phyloP scores from a whole-genome alignment of 257 asterid species.

The Primulina huaijiensis region DNA sequence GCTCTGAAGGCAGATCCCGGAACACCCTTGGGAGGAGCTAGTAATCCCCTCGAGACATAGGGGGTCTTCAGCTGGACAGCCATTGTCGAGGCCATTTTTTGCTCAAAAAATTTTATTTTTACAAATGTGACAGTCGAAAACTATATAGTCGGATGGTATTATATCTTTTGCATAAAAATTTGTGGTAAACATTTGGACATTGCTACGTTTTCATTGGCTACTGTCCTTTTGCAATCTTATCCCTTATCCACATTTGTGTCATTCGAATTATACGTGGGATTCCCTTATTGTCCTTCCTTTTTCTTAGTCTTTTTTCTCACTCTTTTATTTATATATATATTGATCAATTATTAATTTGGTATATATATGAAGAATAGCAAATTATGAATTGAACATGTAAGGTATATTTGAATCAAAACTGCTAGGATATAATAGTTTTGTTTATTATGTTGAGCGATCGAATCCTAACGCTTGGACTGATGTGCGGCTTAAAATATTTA shows the following conservation, averaged over 20 bases:
- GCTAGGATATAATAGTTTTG: too few relatives aligned
- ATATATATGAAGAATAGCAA: too few relatives aligned
- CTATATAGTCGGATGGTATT: slow-evolving; percentile 9
- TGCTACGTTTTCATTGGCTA: slow-evolving; percentile 45
- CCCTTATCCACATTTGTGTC: slow-evolving; percentile 52
- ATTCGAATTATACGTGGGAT: not conserved
- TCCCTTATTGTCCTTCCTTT: not conserved
- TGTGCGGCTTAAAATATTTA: too few relatives aligned
- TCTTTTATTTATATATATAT: too few relatives aligned
- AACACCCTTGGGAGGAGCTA: slow-evolving; percentile 70
- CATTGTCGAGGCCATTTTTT: slow-evolving; percentile 73
- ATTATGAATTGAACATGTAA: too few relatives aligned
- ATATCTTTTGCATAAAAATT: slow-evolving; percentile 43
- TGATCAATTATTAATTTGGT: too few relatives aligned
- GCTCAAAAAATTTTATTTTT: not conserved
- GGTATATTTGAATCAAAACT: too few relatives aligned
- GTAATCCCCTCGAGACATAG: slow-evolving; percentile 48
- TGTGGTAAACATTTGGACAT: slow-evolving; percentile 43
- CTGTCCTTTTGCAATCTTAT: slow-evolving; percentile 35
- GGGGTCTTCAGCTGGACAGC: slow-evolving; percentile 75
- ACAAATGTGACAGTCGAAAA: slow-evolving; percentile 2
- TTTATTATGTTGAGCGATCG: too few relatives aligned
- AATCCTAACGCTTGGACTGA: too few relatives aligned
- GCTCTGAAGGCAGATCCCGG: slow-evolving; percentile 71
- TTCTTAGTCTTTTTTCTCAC: too few relatives aligned